Base-by-base conservation (phyloP, 352 stramenopile genomes). In the Peronosclerospora sorghi region DNA sequence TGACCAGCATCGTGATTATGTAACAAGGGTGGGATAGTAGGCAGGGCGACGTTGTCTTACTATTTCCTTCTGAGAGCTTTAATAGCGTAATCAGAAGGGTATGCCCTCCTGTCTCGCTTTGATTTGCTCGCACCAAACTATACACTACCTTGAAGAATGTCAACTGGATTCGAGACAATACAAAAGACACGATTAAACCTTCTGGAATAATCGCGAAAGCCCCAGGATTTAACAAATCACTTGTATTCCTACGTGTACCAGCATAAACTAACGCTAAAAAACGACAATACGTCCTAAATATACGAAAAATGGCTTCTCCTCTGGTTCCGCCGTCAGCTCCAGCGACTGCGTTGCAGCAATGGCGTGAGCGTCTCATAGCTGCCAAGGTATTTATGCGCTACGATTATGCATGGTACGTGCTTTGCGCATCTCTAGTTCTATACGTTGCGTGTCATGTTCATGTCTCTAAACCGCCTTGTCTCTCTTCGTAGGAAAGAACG, bases 351-450 rank as follows among this genome's bases (percentile, higher is more conserved):
- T 32, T 60, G 24, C 43, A 47, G 56, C 54, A 48, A 4, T 63
- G 54, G 53, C 74, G 74, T 37, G 59, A 74, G 56, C 71, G 64
- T 13, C 62, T 86, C 19, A 24, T 73, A 19, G 53, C 48, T 21
- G 50, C 71, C 18, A 62, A 67, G 8, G 60, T 87, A 42, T 66
- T 78, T 44, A 92, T 92, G 76, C 74, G 79, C 41, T 86, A 92
- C 42, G 79, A 92, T 45, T 92, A 92, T 45, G 79, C 79, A 1
- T 92, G 79, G 79, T 80, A 51, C 28, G 59, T 8, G 14, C 39
- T 14, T 24, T n/a, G n/a, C 28, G 34, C 47, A 12, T 48, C 13
- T 34, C 28, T 41, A 39, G 38, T 41, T 17, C 36, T 28, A 32
- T 28, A 39, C 19, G 4, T 32, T 63, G 8, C 36, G 8, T 28